A percentile compares a stretch with the other conserved stretches of the same genome.
phyloP scores from a whole-genome alignment of 257 asterid species.

The Verbena officinalis region DNA sequence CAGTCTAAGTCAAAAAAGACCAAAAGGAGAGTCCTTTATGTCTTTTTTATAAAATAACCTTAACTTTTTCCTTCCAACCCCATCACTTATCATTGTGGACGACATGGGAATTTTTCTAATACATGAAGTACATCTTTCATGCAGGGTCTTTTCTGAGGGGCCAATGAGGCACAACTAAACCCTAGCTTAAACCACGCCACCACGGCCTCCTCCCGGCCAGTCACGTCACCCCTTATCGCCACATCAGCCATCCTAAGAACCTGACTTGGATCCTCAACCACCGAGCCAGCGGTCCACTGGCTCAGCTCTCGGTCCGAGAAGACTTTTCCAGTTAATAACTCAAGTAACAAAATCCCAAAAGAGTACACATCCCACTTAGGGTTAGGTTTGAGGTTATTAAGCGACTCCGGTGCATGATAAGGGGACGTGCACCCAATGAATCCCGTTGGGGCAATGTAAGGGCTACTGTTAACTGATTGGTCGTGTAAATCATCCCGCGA shows the following conservation, averaged over 20 bases:
- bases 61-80: conserved; percentile 25
- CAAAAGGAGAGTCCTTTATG: conserved; percentile 30
- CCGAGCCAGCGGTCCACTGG: conserved; percentile 51
- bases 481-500: conserved; percentile 33
- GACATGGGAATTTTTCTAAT: conserved; percentile 57
- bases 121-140: conserved; percentile 81
- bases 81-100: conserved; percentile 36
- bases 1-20: conserved; percentile 52
- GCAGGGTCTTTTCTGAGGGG: conserved; percentile 81
- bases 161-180: conserved; percentile 82
- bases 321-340: conserved; percentile 75
- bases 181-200: conserved; percentile 85
- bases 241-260: conserved; percentile 67
- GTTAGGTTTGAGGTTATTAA: conserved; percentile 65
- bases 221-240: conserved; percentile 70
- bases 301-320: conserved; percentile 76
- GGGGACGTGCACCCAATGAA: conserved; percentile 76
- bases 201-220: conserved; percentile 52
- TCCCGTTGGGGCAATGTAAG: conserved; percentile 40
- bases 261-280: conserved; percentile 50
- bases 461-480: conserved; percentile 41
- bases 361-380: conserved; percentile 96
- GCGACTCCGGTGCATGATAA: conserved; percentile 92
- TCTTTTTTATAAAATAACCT: conserved; percentile 21
- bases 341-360: conserved; percentile 78